Evolutionary conservation across 441 rosid species (phyloP), one percentile per base, ranked within the genome.

Genomic region (Kokia cookei): DNA sequence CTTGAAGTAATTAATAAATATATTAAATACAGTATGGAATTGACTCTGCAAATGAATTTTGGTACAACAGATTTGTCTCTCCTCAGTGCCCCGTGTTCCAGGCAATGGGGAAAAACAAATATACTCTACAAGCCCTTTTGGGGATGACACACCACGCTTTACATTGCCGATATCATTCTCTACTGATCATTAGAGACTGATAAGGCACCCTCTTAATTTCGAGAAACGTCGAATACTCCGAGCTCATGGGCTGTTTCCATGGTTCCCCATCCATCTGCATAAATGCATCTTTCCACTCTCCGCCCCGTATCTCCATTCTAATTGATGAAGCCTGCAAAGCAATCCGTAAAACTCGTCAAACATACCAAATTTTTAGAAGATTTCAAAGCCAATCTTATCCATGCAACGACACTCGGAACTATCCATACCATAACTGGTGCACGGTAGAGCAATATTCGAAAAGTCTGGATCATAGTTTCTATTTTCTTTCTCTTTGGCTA

Each of bases 211-310:
- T 89, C 81, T 83, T 88, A 51, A 96, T 96, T 75, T 92, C 97
- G 55, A 93, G 86, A 76, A 93, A 84, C 2, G 94, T 86, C 4
- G 97, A 89, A 67, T 83, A 83, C 14, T 93, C 97, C 84, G 71
- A 82, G 90, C 62, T 86, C 88, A 96, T 73, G 8, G 89, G 91
- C 59, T 91, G 97, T 75, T 87, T 96, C 97, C 99, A 96, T 5
- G 99, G 98, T 74, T 96, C 98, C 10, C 97, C 98, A 73, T 96
- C 99, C 98, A 96, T 93, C 88, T 96, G 99, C 97, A 96, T 83
- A 78, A 71, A 96, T 35, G 91, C 94, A 45, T 91, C 86, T 78
- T 76, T 86, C 94, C 98, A 89, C 72, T 92, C 97, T 61, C 97
- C 95, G 0, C 99, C 97, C 65, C 98, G 83, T 65, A 96, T 74